Conservation (phyloP, 2,329 filamentous ascomycete genomes). For the Ophiocordyceps camponoti-leonardi region DNA sequence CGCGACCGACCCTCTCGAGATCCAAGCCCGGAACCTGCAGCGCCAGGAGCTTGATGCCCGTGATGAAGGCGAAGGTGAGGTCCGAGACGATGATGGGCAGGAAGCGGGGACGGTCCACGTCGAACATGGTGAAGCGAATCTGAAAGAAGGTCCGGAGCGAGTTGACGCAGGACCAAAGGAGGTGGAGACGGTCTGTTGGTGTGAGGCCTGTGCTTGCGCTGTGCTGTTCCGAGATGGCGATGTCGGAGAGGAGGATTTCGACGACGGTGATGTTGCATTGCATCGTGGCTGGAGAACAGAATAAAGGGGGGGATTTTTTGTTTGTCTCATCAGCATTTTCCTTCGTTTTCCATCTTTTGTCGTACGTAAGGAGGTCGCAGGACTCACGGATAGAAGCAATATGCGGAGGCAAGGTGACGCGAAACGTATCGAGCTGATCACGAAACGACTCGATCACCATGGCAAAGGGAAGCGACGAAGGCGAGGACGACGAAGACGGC, state of each 20-base stretch:
- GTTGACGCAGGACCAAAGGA: conserved; percentile 27
- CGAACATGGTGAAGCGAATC: conserved; percentile 13
- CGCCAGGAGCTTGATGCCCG: conserved; percentile 27
- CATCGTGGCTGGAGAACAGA: conserved; percentile 23
- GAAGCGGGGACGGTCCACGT: conserved; percentile 20
- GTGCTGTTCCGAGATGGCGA: conserved; percentile 22
- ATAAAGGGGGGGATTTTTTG: no score
- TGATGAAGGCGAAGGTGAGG: conserved; percentile 27
- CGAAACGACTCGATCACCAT: conserved; percentile 25
- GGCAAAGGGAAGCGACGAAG: conserved; percentile 20
- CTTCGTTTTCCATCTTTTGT: not conserved
- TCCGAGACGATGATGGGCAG: conserved; percentile 27
- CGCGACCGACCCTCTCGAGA: conserved; percentile 14
- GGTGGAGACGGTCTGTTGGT: conserved; percentile 21
- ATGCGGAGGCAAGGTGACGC: conserved; percentile 15
- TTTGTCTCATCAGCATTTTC: not conserved
- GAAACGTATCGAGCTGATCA: conserved; percentile 23
- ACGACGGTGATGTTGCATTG: conserved; percentile 24
- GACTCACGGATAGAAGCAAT: conserved; percentile 17
- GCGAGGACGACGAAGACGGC: conserved; percentile 11
- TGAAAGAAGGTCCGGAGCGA: conserved; percentile 23
- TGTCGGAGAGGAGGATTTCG: conserved; percentile 28
- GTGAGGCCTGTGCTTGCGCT: conserved; percentile 14
- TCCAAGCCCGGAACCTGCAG: conserved; percentile 30
- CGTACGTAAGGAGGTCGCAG: no score